Base-by-base conservation (phyloP, 345 rosid genomes). In the Microcos paniculata region DNA sequence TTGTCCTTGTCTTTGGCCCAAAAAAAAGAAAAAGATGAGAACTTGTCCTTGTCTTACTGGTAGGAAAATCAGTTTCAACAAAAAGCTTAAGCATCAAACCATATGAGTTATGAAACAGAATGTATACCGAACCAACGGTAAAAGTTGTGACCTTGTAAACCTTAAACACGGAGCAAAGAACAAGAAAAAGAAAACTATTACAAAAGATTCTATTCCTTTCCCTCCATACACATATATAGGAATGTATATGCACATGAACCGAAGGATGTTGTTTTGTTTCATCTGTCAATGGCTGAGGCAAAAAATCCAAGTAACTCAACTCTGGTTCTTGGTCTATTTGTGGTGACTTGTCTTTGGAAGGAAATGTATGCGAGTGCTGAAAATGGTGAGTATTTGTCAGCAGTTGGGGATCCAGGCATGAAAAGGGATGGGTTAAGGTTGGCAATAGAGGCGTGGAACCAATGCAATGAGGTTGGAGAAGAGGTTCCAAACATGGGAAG, bases 371-470 rank as follows among this genome's bases (percentile, higher is more conserved):
- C 62, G 35, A 23, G 46, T 21, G 77, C 73, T 73, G 84, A 61
- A 77, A 71, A 62, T n/a, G 80, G 66, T 10, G 74, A 66, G 46
- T 76, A 84, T 66, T 3, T 58, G 48, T 85, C 88, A 38, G 86
- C 82, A 11, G 70, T 81, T 13, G 86, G 86, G 1, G 88, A 85
- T 79, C 85, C 88, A 19, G 88, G 88, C 52, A 85, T 88, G 92
- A 82, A 71, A 77, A 90, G 84, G 18, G 88, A 87, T 79, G 76
- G 79, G 63, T 68, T 88, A 26, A 84, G 92, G 71, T 67, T 90
- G 70, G 92, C 89, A 11, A 84, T 88, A 63, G 94, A 90, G 81
- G 79, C 92, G 31, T 88, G 92, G 92, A 90, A 90, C 70, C 92
- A 88, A 66, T 90, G 94, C 83, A 90, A 88, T 70, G 93, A 90